Evolutionary conservation across 1,284 basidiomycete genomes (phyloP), one percentile per base, ranked within the genome.

Genomic region (Fistulina hepatica): DNA sequence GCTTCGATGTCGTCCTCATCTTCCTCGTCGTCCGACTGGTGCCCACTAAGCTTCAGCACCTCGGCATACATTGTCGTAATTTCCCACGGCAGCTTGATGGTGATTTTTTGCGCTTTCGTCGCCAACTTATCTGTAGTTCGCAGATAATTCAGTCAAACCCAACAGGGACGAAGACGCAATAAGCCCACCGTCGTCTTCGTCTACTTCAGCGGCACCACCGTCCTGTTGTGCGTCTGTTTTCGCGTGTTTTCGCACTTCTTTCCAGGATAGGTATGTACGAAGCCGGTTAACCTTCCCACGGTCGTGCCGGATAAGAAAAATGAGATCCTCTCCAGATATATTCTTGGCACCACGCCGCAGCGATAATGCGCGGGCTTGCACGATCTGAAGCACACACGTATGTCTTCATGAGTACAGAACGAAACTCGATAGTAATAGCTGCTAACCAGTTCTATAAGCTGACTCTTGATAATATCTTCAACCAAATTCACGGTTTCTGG

Each of bases 1-100:
- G 94, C 93, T 59, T 97, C 94, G 30, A 93, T 76, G 52, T 95
- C 91, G 51, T 97, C 92, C 49, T 97, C 92, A 50, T 95, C 91
- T 55, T 94, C 90, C 53, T 93, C 89, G 45, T 94, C 90, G 44
- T 90, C 88, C 12, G 84, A 85, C 31, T 86, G 82, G 46, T 79
- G 75, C 2, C 75, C 77, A 19, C 66, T 73, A 41, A 75, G 67
- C 30, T 70, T 67, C 20, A 94, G 64, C 13, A 89, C 82, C 52
- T 93, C 90, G 4, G 81, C 82, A 53, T 92, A 97, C 21, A 94
- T 81, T 0, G 89, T 93, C 8, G 79, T 76, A 15, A 97, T 79
- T 57, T 97, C 93, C 94, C 94, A 98, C 16, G 93, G 91, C 2
- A 97, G 71, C 58, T 94, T 93, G 51, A 97, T 89, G 36, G 89